These are phyloP conservation scores for Penicillium paneum DNA, from an alignment of 2,329 filamentous ascomycete genomes.

Conservation along the genomic window DNA sequence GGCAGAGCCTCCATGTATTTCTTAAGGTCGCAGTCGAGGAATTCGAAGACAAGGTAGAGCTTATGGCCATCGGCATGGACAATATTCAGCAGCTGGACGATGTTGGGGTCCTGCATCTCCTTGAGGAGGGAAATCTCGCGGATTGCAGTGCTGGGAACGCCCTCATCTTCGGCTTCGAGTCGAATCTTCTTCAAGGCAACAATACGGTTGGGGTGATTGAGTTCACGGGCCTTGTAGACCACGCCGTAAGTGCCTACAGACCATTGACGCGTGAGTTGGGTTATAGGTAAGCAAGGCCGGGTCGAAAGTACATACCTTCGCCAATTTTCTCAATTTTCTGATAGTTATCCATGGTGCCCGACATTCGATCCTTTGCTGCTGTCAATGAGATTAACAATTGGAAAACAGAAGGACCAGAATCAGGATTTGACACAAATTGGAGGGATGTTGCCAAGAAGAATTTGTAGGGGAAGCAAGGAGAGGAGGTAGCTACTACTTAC, in stretches of 20 bases:
- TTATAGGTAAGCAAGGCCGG: neutral
- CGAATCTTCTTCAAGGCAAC: constrained; percentile 95
- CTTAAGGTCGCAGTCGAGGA: constrained; percentile 86
- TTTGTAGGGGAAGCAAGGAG: constrained; percentile 19
- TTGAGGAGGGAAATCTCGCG: constrained; percentile 92
- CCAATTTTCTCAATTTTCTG: constrained; percentile 96
- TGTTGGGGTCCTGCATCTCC: constrained; percentile 89
- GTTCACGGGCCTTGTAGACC: constrained; percentile 89
- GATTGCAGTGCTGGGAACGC: constrained; percentile 87
- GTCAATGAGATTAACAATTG: constrained; percentile 4
- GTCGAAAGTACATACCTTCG: constrained; percentile 63
- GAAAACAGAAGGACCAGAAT: neutral
- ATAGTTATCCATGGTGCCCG: constrained; percentile 77
- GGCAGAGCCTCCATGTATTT: constrained; percentile 94
- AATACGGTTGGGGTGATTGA: constrained; percentile 76
- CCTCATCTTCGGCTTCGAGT: constrained; percentile 91
- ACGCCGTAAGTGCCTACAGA: constrained; percentile 82
- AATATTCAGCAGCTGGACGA: constrained; percentile 84
- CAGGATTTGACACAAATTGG: constrained; percentile 7
- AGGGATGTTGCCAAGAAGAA: constrained; percentile 6
- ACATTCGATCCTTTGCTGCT: constrained; percentile 2
- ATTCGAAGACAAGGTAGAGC: constrained; percentile 89
- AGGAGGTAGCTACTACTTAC: neutral
- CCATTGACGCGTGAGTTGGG: constrained; percentile 17
- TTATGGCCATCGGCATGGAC: constrained; percentile 94